A percentile compares a stretch with the other conserved stretches of the same genome.
Evolutionary conservation across 306 rosid genomes (phyloP).

Genomic region (Quercus parvula): DNA sequence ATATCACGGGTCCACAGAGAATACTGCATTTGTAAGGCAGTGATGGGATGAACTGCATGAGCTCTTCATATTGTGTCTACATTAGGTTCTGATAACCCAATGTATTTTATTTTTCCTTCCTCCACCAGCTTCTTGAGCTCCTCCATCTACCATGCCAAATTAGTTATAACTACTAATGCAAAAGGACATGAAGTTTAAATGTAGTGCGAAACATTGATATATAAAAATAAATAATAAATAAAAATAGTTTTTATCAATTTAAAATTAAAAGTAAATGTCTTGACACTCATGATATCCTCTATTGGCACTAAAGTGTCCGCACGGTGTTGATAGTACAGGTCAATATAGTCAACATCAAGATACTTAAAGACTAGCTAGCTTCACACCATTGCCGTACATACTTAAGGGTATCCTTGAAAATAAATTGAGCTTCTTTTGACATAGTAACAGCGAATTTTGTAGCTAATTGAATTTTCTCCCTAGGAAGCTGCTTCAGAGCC

Average conservation of each 20-base stretch:
- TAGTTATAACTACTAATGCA: background rate
- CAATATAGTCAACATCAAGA: slow-evolving; percentile 46
- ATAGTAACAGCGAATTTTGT: slow-evolving; percentile 52
- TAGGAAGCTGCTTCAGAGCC: slow-evolving; percentile 69
- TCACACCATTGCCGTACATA: slow-evolving; percentile 59
- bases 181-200: background rate
- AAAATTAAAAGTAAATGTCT: background rate
- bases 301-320: slow-evolving; percentile 60
- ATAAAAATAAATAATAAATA: background rate
- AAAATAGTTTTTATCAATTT: background rate
- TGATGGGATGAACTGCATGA: slow-evolving; percentile 66
- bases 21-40: slow-evolving; percentile 75
- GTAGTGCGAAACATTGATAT: background rate
- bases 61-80: slow-evolving; percentile 60
- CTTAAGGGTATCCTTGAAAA: slow-evolving; percentile 50
- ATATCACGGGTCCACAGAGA: slow-evolving; percentile 64
- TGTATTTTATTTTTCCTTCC: slow-evolving; percentile 62
- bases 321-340: slow-evolving; percentile 56
- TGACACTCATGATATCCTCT: slow-evolving; percentile 58
- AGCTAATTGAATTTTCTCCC: slow-evolving; percentile 63
- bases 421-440: slow-evolving; percentile 13
- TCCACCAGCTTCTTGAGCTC: slow-evolving; percentile 61
- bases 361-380: slow-evolving; percentile 59
- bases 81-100: slow-evolving; percentile 57
- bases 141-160: slow-evolving; percentile 35